Evolutionary conservation across 2,329 filamentous ascomycete genomes (phyloP).

Genomic region (Colletotrichum phormii): DNA sequence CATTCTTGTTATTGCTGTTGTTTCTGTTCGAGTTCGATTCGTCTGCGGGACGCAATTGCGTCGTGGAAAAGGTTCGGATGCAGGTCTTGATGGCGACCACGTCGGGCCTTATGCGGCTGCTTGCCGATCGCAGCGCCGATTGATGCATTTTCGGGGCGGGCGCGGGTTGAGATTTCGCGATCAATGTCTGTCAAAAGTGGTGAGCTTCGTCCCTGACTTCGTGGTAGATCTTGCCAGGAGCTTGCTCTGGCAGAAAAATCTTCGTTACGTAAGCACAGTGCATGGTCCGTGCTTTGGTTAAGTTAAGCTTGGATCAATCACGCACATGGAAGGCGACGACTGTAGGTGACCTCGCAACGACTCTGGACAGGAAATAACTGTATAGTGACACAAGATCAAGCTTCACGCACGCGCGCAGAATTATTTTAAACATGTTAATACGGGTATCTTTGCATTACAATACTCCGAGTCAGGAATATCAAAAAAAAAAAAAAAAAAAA

Average conservation of each 20-base stretch:
- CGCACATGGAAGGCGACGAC: neutral
- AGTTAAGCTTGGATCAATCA: neutral
- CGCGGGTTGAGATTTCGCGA: conserved; percentile 4
- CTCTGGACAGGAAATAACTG: neutral
- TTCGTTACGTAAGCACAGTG: conserved; percentile 25
- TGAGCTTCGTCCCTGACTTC: neutral
- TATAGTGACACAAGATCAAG: no score
- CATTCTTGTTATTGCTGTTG: neutral
- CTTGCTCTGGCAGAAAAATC: conserved; percentile 24
- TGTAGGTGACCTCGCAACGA: neutral
- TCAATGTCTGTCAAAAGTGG: conserved; percentile 13
- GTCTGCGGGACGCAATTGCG: conserved; percentile 48
- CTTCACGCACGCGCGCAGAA: neutral
- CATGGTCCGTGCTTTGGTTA: neutral
- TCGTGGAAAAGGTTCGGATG: conserved; percentile 53
- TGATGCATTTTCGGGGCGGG: conserved; percentile 47
- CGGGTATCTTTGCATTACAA: conserved; percentile 14
- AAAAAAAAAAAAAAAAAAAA: conserved; percentile 3
- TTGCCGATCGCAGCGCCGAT: conserved; percentile 52
- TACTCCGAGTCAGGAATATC: neutral
- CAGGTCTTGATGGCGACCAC: conserved; percentile 47
- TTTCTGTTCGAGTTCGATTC: conserved; percentile 24
- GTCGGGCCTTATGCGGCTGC: conserved; percentile 47
- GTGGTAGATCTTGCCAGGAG: conserved; percentile 4
- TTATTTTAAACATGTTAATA: neutral